A percentile compares a stretch with the other conserved stretches of the same genome.
Evolutionary conservation across 768 basidiomycete genomes (phyloP).

Genomic region (Leucogyrophana mollusca): DNA sequence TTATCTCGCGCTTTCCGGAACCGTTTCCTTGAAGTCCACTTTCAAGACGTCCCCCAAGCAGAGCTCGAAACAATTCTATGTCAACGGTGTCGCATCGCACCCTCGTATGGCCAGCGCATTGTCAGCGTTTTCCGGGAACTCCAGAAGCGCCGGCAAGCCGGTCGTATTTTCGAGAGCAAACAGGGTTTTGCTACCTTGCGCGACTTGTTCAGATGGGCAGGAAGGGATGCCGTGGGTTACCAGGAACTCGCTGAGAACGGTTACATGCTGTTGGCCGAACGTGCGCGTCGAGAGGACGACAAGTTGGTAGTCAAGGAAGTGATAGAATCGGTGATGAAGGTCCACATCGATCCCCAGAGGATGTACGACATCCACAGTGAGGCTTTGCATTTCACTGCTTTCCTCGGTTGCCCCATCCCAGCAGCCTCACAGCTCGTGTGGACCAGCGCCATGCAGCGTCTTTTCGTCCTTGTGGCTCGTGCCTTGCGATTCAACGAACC

Average conservation of each 20-base stretch:
- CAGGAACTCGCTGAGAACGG: constrained; percentile 95
- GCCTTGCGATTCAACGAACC: constrained; percentile 92
- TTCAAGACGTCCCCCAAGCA: constrained; percentile 91
- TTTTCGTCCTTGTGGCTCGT: constrained; percentile 82
- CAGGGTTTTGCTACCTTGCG: constrained; percentile 96
- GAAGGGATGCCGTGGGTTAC: constrained; percentile 82
- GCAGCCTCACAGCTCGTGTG: constrained; percentile 64
- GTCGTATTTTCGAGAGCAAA: constrained; percentile 96
- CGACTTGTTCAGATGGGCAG: constrained; percentile 97
- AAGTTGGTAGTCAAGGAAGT: constrained; percentile 89
- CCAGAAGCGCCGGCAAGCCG: constrained; percentile 86
- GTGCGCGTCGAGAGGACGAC: constrained; percentile 82
- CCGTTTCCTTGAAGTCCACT: constrained; percentile 96
- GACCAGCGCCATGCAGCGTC: constrained; percentile 90
- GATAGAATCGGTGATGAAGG: constrained; percentile 86
- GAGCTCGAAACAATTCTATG: constrained; percentile 95
- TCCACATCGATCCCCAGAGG: constrained; percentile 67
- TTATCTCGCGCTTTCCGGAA: constrained; percentile 95
- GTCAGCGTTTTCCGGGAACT: constrained; percentile 91
- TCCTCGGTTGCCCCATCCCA: constrained; percentile 56
- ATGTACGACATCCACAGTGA: constrained; percentile 62
- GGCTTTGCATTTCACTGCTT: constrained; percentile 38
- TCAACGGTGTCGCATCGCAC: constrained; percentile 88
- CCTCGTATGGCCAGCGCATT: constrained; percentile 88
- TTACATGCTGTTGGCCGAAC: constrained; percentile 95